Percentiles rank a stretch among this genome's conserved stretches.
Conservation (phyloP, 352 stramenopile genomes). For the Pythium myriotylum region DNA sequence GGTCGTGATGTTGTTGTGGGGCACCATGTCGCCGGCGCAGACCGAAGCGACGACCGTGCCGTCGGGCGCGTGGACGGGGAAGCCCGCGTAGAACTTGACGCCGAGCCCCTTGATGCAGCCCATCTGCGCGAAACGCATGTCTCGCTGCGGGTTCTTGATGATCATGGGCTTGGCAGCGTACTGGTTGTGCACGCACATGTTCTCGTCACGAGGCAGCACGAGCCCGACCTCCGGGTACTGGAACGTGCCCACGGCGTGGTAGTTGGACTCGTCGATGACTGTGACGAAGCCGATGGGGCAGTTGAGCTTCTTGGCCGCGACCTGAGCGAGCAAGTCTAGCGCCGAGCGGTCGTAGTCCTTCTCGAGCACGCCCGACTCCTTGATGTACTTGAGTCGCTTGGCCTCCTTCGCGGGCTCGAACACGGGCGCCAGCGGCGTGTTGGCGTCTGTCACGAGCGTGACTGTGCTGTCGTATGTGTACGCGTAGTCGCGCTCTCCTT, state of each 20-base stretch:
- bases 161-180: slow-evolving; percentile 67
- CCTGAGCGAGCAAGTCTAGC: slow-evolving; percentile 55
- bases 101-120: slow-evolving; percentile 43
- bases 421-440: slow-evolving; percentile 52
- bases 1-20: slow-evolving; percentile 63
- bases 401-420: slow-evolving; percentile 40
- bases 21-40: slow-evolving; percentile 40
- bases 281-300: slow-evolving; percentile 67
- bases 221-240: slow-evolving; percentile 35
- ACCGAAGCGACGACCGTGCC: slow-evolving; percentile 52
- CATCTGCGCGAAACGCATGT: slow-evolving; percentile 66
- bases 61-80: slow-evolving; percentile 50
- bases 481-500: slow-evolving; percentile 44
- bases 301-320: slow-evolving; percentile 51
- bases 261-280: slow-evolving; percentile 50
- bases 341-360: slow-evolving; percentile 47
- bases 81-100: slow-evolving; percentile 70
- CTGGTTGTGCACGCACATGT: slow-evolving; percentile 57
- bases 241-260: slow-evolving; percentile 53
- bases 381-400: slow-evolving; percentile 45
- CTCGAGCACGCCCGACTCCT: slow-evolving; percentile 45
- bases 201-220: slow-evolving; percentile 46
- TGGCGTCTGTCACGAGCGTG: slow-evolving; percentile 9
- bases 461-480: slow-evolving; percentile 40
- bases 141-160: slow-evolving; percentile 62